A percentile compares a stretch with the other conserved stretches of the same genome.
Conservation (phyloP, 2,329 filamentous ascomycete genomes). For the Colletotrichum tanaceti region DNA sequence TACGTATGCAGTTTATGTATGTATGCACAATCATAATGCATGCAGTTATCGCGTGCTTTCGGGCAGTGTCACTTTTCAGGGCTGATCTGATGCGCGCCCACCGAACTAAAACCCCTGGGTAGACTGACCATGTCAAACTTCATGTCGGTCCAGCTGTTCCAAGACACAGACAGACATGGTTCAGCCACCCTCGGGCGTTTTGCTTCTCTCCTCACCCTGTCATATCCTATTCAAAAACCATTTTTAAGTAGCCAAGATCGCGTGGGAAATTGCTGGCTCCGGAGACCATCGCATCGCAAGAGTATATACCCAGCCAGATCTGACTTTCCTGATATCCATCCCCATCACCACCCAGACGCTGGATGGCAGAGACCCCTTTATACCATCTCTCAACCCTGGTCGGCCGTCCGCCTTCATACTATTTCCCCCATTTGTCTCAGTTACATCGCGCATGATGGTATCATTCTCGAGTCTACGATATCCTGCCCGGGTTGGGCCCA, state of each 20-base stretch:
- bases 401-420: neutral
- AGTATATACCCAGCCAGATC: too few relatives aligned
- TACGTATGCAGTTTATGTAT: too few relatives aligned
- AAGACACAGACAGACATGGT: neutral
- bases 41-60: too few relatives aligned
- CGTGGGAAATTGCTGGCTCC: too few relatives aligned
- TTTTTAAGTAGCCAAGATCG: too few relatives aligned
- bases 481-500: neutral
- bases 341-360: too few relatives aligned
- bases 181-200: neutral
- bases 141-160: too few relatives aligned
- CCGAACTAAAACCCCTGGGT: too few relatives aligned
- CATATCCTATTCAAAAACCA: neutral
- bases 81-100: neutral
- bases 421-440: neutral
- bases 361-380: neutral
- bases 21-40: too few relatives aligned
- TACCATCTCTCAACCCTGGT: neutral
- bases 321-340: too few relatives aligned
- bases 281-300: too few relatives aligned
- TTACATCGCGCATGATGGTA: slow-evolving; percentile 7
- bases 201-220: neutral
- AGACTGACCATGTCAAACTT: neutral
- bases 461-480: slow-evolving; percentile 15
- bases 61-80: neutral